Evolutionary conservation across 495 filamentous ascomycete genomes (phyloP), one percentile per base, ranked within the genome.

Genomic region (Zalerion maritima): DNA sequence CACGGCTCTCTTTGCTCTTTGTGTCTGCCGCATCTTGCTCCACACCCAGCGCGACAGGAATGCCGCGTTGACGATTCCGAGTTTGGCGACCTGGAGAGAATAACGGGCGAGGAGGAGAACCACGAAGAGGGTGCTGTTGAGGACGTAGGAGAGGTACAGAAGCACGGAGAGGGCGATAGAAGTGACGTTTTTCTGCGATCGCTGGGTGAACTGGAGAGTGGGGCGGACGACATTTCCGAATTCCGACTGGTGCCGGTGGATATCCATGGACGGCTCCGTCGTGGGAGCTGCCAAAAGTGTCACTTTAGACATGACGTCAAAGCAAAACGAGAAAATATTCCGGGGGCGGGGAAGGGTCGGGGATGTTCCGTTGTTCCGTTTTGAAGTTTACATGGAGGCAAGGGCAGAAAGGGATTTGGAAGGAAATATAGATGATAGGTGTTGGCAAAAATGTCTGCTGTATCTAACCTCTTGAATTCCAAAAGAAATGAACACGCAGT

Each of bases 271-370:
- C 4, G 50, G 43, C 29, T 44, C 38, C 23, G 34, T 37, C n/a
- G 47, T 48, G 1, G 54, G 31, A 12, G 52, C 40, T 21, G 47
- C 36, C 29, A 59, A 41, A 24, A 58, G 34, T 20, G 41, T 37
- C 11, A 43, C 28, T 29, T 40, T 48, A 14, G 26, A 23, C 31
- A 34, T 34, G 21, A 23, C 19, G n/a, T n/a, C n/a, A n/a, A n/a
- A n/a, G n/a, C n/a, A n/a, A n/a, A n/a, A n/a, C n/a, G n/a, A n/a
- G n/a, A n/a, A n/a, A n/a, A n/a, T n/a, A n/a, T n/a, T n/a, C n/a
- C n/a, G n/a, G n/a, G n/a, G n/a, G n/a, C n/a, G n/a, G n/a, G n/a
- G n/a, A n/a, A n/a, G n/a, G n/a, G n/a, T n/a, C n/a, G n/a, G n/a
- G n/a, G n/a, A n/a, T n/a, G n/a, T n/a, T n/a, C n/a, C n/a, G n/a